phyloP scores from a whole-genome alignment of 2,329 filamentous ascomycete genomes.

The Aureobasidium sp. region DNA sequence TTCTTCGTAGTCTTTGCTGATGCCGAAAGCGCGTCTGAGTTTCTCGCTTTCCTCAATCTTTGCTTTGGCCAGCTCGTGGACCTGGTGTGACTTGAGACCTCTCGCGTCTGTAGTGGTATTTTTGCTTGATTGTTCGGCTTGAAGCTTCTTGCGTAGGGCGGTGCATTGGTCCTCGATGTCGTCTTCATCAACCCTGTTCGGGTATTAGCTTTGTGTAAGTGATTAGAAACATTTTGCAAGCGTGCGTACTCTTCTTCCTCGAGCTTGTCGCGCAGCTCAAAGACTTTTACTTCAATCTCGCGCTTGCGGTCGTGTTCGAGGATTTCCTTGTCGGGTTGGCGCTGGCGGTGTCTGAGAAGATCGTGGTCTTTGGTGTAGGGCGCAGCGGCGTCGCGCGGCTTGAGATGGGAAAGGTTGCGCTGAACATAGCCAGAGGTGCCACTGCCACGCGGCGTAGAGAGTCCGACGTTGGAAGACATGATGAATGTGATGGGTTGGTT shows the following conservation, averaged over 20 bases:
- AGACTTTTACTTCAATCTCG: constrained; percentile 86
- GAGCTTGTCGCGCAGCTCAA: constrained; percentile 82
- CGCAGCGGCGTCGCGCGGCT: constrained; percentile 65
- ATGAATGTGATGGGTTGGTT: not conserved
- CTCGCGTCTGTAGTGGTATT: constrained; percentile 39
- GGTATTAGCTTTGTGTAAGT: not conserved
- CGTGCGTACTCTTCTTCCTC: constrained; percentile 72
- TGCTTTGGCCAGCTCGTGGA: constrained; percentile 91
- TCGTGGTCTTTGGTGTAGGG: constrained; percentile 68
- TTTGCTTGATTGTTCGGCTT: constrained; percentile 47
- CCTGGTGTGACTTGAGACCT: constrained; percentile 81
- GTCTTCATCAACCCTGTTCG: constrained; percentile 66
- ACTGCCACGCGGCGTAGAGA: constrained; percentile 86
- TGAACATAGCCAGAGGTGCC: constrained; percentile 97
- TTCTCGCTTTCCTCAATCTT: constrained; percentile 95
- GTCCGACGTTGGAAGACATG: constrained; percentile 97
- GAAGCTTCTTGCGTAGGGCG: constrained; percentile 57
- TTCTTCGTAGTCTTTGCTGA: constrained; percentile 78
- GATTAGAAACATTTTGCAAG: not conserved
- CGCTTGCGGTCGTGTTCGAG: constrained; percentile 90
- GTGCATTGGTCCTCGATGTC: constrained; percentile 78
- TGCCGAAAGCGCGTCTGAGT: constrained; percentile 77
- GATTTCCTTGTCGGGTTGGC: constrained; percentile 85
- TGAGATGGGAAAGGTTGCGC: constrained; percentile 84
- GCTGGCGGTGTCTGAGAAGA: constrained; percentile 64